Base-by-base conservation (phyloP, 1,139 yeast species). In the Spathaspora sp. region DNA sequence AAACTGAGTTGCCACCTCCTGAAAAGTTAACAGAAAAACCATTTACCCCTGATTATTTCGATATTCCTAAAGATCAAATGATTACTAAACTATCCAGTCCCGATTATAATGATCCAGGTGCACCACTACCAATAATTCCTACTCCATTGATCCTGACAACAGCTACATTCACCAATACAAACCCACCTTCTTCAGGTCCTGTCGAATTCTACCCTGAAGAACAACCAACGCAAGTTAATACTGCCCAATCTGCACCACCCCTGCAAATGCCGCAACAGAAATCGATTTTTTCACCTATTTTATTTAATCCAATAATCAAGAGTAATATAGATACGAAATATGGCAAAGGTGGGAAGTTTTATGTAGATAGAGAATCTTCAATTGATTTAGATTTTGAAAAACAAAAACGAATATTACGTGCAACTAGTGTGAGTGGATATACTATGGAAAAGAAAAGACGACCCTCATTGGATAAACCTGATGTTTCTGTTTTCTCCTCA, bases 311-410 rank as follows among this genome's bases (percentile, higher is more conserved):
- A 0, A 78, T 84, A 31, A 88, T 89, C 44, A 82, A 82, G 51
- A 80, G 81, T 43, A 82, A 81, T 50, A 84, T 89, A 24, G 96
- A 89, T 60, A 82, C 87, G 47, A 89, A 89, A 57, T 89, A 89
- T 56, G 86, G 88, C 7, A 79, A 80, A 55, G 97, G 97, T 6
- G 97, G 97, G 2, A 86, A 89, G 57, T 89, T 86, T 57, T 88
- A 83, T 58, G 88, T 84, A 7, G 64, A 66, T 7, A 65, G 69
- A 44, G 77, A 73, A 20, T 50, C 59, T 3, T 54, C 68, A 2
- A 50, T 44, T 18, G 66, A 60, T 15, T 59, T 60, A 1, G 71
- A 63, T 40, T 41, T 50, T 18, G 67, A 59, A 34, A 47, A 55
- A 41, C 59, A 59, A 42, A 58, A 55, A 44, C 55, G 58, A 24